These are phyloP conservation scores for Neoarthrinium moseri DNA, from an alignment of 2,329 filamentous ascomycete genomes.

Conservation along the genomic window DNA sequence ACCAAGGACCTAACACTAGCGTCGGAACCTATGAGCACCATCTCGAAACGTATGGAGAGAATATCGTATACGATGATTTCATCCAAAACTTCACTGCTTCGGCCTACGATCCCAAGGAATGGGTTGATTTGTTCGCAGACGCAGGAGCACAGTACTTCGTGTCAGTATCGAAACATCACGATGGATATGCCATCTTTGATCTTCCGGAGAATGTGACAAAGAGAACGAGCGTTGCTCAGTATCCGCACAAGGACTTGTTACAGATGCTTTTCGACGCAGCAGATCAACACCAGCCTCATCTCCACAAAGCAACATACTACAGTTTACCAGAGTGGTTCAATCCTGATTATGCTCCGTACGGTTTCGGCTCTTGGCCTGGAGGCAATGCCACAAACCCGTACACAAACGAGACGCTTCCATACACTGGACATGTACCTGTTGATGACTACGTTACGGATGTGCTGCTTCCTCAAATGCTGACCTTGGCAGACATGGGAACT, in stretches of 20 bases:
- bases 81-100: slow-evolving; percentile 52
- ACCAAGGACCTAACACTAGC: slow-evolving; percentile 39
- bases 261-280: slow-evolving; percentile 43
- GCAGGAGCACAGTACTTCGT: slow-evolving; percentile 44
- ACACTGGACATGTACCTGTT: slow-evolving; percentile 37
- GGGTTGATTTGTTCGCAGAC: slow-evolving; percentile 36
- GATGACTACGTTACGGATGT: slow-evolving; percentile 41
- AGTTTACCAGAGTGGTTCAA: slow-evolving; percentile 50
- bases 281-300: slow-evolving; percentile 34
- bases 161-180: slow-evolving; percentile 45
- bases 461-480: slow-evolving; percentile 45
- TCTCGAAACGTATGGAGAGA: slow-evolving; percentile 46
- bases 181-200: slow-evolving; percentile 46
- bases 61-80: slow-evolving; percentile 55
- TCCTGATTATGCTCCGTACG: slow-evolving; percentile 41
- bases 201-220: slow-evolving; percentile 31
- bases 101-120: slow-evolving; percentile 45
- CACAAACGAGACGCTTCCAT: slow-evolving; percentile 37
- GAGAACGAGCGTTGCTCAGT: slow-evolving; percentile 38
- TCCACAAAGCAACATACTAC: slow-evolving; percentile 46
- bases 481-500: slow-evolving; percentile 38
- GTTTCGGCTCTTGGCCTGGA: slow-evolving; percentile 34
- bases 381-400: slow-evolving; percentile 42
- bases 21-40: slow-evolving; percentile 45
- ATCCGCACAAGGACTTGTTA: slow-evolving; percentile 38